Evolutionary conservation across 495 filamentous ascomycete genomes (phyloP), one percentile per base, ranked within the genome.

Genomic region (Penicillium paxilli): DNA sequence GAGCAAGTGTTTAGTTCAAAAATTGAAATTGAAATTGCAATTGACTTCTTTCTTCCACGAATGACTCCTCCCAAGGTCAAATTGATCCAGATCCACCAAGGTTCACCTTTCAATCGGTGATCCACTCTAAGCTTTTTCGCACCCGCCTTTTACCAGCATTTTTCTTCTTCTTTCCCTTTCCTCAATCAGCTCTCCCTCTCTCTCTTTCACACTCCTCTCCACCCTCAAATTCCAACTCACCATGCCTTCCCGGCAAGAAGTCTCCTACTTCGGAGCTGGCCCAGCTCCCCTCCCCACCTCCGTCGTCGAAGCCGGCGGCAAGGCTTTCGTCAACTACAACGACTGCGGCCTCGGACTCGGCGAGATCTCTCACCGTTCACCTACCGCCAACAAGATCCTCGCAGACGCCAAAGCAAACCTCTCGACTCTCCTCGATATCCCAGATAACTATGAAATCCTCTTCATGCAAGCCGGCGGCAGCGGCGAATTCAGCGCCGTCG

Each of bases 301-400:
- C 10, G 87, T 97, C 22, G 82, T 96, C 47, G 82, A 88, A 57
- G 75, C 72, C 25, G 92, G 90, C 51, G 82, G 90, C 5, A 66
- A 83, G 63, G 85, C 89, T 12, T 86, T 96, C 35, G 71, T 93
- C 51, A 89, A 98, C 77, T 94, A 86, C 76, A 79, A 95, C 21
- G 78, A 84, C 67, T 89, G 83, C 51, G 92, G 92, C 40, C 74
- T 96, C 46, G 75, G 75, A 42, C 67, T 78, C 40, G 87, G 87
- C 54, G 92, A 96, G 68, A 89, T 95, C 70, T 92, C 87, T 19
- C 93, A 98, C 70, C 91, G 92, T 47, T 91, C 88, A n/a, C 73
- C 82, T 32, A 79, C 88, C 42, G 91, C 92, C 14, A 80, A 74
- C 48, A 79, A 84, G 20, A 87, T 92, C 59, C 77, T 91, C 62